Percentiles rank a stretch among this genome's conserved stretches.
phyloP scores from a whole-genome alignment of 352 stramenopile genomes.

The Phytopythium sindhum region DNA sequence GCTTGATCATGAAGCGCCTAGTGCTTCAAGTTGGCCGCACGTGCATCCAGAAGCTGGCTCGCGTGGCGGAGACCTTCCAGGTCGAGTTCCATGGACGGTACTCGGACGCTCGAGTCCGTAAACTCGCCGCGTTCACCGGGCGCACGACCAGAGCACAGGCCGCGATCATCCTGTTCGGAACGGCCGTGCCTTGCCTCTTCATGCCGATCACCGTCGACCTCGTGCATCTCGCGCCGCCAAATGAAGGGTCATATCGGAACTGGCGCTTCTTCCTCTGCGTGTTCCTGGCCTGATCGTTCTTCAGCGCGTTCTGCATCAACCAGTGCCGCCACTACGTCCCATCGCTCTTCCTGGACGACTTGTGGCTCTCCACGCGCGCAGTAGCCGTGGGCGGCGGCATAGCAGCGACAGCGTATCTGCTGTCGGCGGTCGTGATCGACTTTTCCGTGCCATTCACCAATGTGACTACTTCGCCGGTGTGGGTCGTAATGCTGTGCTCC shows the following conservation, averaged over 20 bases:
- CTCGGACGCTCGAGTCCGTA: conserved; percentile 9
- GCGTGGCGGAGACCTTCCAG: conserved; percentile 8
- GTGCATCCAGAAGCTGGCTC: neutral
- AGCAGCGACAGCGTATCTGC: conserved; percentile 5
- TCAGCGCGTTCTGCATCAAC: conserved; percentile 14
- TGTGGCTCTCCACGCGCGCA: conserved; percentile 9
- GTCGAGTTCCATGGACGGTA: conserved; percentile 22
- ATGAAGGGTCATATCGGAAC: conserved; percentile 10
- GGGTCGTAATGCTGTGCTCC: conserved; percentile 7
- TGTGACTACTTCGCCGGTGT: conserved; percentile 11
- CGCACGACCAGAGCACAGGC: conserved; percentile 10
- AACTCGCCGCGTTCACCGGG: conserved; percentile 10
- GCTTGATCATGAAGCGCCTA: neutral
- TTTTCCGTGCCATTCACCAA: conserved; percentile 22
- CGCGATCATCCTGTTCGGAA: conserved; percentile 9
- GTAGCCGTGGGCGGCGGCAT: conserved; percentile 4
- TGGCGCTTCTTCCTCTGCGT: conserved; percentile 17
- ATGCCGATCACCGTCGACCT: conserved; percentile 18
- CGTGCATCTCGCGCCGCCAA: conserved; percentile 10
- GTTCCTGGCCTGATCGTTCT: conserved; percentile 14
- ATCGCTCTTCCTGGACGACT: conserved; percentile 10
- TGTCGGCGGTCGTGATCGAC: conserved; percentile 6
- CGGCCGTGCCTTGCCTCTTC: conserved; percentile 15
- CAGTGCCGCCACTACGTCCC: conserved; percentile 20
- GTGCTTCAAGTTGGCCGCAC: neutral